These are phyloP conservation scores for Cytospora leucostoma DNA, from an alignment of 2,329 filamentous ascomycete species.

Conservation along the genomic window DNA sequence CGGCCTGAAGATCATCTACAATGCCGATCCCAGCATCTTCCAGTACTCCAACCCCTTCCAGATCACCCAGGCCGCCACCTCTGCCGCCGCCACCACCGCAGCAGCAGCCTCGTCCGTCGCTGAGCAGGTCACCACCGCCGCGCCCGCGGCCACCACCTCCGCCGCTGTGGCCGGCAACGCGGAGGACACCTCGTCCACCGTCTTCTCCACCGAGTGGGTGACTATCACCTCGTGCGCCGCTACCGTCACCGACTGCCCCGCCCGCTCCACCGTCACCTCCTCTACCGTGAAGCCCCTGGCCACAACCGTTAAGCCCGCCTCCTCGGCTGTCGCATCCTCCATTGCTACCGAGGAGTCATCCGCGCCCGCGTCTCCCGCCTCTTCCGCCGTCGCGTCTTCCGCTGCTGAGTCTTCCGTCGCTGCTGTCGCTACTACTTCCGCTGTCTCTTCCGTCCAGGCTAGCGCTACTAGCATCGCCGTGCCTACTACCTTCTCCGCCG, in stretches of 20 bases:
- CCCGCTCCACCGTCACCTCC: slow-evolving; percentile 35
- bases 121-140: slow-evolving; percentile 28
- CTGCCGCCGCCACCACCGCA: slow-evolving; percentile 31
- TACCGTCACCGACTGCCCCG: slow-evolving; percentile 54
- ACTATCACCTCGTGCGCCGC: slow-evolving; percentile 63
- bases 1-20: slow-evolving; percentile 57
- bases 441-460: too few relatives aligned
- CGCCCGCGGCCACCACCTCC: slow-evolving; percentile 46
- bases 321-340: slow-evolving; percentile 34
- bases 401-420: slow-evolving; percentile 43
- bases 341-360: background rate
- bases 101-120: background rate
- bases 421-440: slow-evolving; percentile 42
- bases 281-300: slow-evolving; percentile 36
- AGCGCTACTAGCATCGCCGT: slow-evolving; percentile 37
- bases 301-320: slow-evolving; percentile 40
- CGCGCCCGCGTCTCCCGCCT: background rate
- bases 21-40: slow-evolving; percentile 46
- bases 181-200: slow-evolving; percentile 39
- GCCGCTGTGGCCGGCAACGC: slow-evolving; percentile 42
- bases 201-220: slow-evolving; percentile 60
- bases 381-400: slow-evolving; percentile 39
- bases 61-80: slow-evolving; percentile 42
- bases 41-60: slow-evolving; percentile 66
- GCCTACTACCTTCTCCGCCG: slow-evolving; percentile 32